Base-by-base conservation (phyloP, 805 yeast species). In the Wickerhamiella nectarea region DNA sequence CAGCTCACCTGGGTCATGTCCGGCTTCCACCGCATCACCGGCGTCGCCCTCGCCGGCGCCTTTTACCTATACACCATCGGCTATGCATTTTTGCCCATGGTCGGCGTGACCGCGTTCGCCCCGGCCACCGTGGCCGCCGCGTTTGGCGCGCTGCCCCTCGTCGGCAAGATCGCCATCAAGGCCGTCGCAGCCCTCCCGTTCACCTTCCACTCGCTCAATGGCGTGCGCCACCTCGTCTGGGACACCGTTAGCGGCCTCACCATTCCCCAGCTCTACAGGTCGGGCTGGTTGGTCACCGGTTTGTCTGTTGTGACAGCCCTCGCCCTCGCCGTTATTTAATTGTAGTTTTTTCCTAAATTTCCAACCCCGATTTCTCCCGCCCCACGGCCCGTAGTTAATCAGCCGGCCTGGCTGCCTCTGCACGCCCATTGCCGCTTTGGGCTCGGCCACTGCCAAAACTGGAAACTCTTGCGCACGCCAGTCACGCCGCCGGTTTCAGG, bases 171-270 rank as follows among this genome's bases (percentile, higher is more conserved):
- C 46, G 67, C 70, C 19, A 66, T 75, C 46, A 91, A 91, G 70
- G 76, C 79, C 41, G 57, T 74, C 34, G 74, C 79, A 58, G 76
- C 91, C 7, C 74, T 74, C 68, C 87, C 95, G 52, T 85, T 91
- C 64, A 80, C 81, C 24, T 86, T 75, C 80, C 98, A 91, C 65
- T 57, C 73, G 38, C 75, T 70, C 61, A 85, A 87, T 62, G 96
- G 97, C 56, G 48, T 89, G 50, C 84, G 98, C 74, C 98, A 91
- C 63, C 68, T 89, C 64, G 59, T 83, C 45, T 91, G 98, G 98
- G 98, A 91, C 63, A 62, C 76, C 43, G 33, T 34, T 17, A 94
- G 94, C 61, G 82, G 80, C 63, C 72, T 89, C 60, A 73, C 86
- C 49, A 58, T 83, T 54, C 75, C 80, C 59, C 96, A 94, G 53